Evolutionary conservation across 73 alveolate species (phyloP).

Genomic region (Blepharisma stoltei): DNA sequence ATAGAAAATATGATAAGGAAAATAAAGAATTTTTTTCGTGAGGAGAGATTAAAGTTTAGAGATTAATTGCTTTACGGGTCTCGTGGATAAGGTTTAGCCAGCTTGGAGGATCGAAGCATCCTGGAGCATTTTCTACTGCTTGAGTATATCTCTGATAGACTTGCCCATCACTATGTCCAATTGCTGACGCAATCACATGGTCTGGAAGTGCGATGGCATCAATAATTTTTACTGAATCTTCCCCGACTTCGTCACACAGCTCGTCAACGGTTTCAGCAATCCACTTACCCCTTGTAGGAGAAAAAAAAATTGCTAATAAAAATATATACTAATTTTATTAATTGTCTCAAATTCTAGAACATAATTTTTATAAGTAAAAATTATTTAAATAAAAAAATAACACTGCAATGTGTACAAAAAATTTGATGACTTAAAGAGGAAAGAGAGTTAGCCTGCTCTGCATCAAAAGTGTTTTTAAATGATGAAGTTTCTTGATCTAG

Average conservation of each 20-base stretch:
- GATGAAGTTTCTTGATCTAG: neutral
- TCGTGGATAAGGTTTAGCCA: neutral
- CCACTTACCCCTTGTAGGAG: too few relatives aligned
- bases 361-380: too few relatives aligned
- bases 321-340: too few relatives aligned
- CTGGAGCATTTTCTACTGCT: constrained; percentile 10
- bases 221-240: neutral
- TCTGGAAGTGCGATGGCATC: constrained; percentile 28
- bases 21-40: too few relatives aligned
- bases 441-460: neutral
- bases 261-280: neutral
- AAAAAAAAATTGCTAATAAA: too few relatives aligned
- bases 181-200: neutral
- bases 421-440: too few relatives aligned
- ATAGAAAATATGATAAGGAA: too few relatives aligned
- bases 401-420: too few relatives aligned
- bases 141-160: constrained; percentile 12
- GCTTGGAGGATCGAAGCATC: neutral
- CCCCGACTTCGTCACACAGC: constrained; percentile 11
- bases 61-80: too few relatives aligned
- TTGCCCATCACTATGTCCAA: constrained; percentile 15
- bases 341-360: too few relatives aligned
- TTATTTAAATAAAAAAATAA: too few relatives aligned
- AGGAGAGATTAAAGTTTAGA: too few relatives aligned
- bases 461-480: neutral